Conservation (phyloP, 139 green algal genomes). For the Marvania coccoides region DNA sequence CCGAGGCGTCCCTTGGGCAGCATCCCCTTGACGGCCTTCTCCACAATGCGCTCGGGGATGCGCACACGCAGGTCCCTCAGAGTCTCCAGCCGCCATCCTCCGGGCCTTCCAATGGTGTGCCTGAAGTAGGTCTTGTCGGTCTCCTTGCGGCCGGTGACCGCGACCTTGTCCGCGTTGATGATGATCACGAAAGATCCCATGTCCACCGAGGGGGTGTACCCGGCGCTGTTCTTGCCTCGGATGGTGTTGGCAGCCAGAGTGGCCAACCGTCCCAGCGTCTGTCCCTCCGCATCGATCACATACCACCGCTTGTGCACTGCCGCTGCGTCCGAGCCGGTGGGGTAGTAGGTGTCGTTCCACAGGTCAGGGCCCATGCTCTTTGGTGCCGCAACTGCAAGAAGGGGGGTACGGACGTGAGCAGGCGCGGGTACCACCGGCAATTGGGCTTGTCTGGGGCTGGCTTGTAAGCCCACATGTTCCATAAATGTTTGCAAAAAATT, state of each 20-base stretch:
- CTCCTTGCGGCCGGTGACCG: slow-evolving; percentile 85
- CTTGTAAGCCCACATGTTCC: neutral
- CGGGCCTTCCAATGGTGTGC: slow-evolving; percentile 75
- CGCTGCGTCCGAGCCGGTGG: slow-evolving; percentile 67
- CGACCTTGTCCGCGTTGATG: slow-evolving; percentile 92
- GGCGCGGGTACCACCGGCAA: too few species aligned
- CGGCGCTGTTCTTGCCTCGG: slow-evolving; percentile 82
- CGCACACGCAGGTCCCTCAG: slow-evolving; percentile 75
- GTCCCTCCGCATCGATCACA: slow-evolving; percentile 88
- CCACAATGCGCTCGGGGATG: slow-evolving; percentile 95
- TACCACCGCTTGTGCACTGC: slow-evolving; percentile 84
- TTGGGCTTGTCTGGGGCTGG: too few species aligned
- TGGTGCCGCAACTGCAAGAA: neutral
- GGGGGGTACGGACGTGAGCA: neutral
- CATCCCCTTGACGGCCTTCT: slow-evolving; percentile 97
- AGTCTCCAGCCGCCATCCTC: slow-evolving; percentile 61
- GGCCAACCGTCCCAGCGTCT: slow-evolving; percentile 89
- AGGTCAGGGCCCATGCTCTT: slow-evolving; percentile 45
- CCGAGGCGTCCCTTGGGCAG: slow-evolving; percentile 90
- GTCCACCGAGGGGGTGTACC: slow-evolving; percentile 90
- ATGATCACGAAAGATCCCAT: slow-evolving; percentile 96
- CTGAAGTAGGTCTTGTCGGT: slow-evolving; percentile 87
- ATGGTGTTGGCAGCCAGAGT: slow-evolving; percentile 77
- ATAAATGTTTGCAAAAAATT: neutral
- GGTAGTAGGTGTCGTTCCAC: slow-evolving; percentile 96